Evolutionary conservation across 2,329 filamentous ascomycete species (phyloP).

Genomic region (Trichoderma lentiforme): DNA sequence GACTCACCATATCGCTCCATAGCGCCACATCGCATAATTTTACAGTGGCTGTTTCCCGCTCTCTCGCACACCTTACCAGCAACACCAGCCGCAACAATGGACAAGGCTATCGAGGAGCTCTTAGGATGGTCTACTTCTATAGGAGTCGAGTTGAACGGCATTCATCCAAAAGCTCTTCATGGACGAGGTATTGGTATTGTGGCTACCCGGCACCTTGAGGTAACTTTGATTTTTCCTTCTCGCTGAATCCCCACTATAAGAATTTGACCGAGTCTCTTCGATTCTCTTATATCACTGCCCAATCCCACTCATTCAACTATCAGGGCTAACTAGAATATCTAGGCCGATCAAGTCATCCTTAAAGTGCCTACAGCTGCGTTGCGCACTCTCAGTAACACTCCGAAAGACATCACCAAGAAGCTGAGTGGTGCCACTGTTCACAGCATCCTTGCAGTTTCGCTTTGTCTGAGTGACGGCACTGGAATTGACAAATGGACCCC

Average conservation of each 20-base stretch:
- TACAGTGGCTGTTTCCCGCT: neutral
- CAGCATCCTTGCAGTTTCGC: conserved; percentile 66
- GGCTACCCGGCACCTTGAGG: conserved; percentile 63
- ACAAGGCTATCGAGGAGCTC: conserved; percentile 46
- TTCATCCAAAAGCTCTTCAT: conserved; percentile 63
- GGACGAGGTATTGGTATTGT: conserved; percentile 77
- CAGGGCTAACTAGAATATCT: neutral
- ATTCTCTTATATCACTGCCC: neutral
- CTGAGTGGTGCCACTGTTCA: conserved; percentile 61
- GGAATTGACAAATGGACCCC: conserved; percentile 58
- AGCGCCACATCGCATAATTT: conserved; percentile 10
- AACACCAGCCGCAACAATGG: conserved; percentile 16
- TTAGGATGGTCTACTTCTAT: conserved; percentile 63
- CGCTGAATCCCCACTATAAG: neutral
- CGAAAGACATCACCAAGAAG: conserved; percentile 47
- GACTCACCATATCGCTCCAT: conserved; percentile 2
- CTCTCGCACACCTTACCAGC: neutral
- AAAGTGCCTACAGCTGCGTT: conserved; percentile 62
- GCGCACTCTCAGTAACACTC: conserved; percentile 60
- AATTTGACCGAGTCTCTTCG: neutral
- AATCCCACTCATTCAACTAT: neutral
- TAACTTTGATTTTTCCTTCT: conserved; percentile 32
- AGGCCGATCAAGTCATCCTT: conserved; percentile 55
- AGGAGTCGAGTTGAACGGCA: conserved; percentile 65
- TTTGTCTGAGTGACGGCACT: conserved; percentile 52